Base-by-base conservation (phyloP, 352 stramenopile genomes). In the Pelagophyceae sp. region DNA sequence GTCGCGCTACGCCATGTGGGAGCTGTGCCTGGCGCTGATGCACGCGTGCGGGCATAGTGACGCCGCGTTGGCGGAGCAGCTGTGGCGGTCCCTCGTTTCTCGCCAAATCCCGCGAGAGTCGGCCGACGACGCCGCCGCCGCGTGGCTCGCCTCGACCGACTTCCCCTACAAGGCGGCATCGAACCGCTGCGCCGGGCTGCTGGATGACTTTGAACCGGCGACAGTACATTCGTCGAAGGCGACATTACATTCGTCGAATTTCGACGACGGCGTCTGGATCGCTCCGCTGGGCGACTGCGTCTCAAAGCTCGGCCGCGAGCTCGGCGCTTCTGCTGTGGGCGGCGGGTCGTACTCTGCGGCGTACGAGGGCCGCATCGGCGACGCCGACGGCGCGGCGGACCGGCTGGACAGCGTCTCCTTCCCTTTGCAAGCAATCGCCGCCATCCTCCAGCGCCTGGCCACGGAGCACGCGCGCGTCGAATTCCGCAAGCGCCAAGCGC, bases 211-310 rank as follows among this genome's bases (percentile, higher is more conserved):
- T n/a, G 45, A 54, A 11, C 11, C 45, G 11, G 45, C 45, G 45
- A n/a, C n/a, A n/a, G n/a, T n/a, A n/a, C n/a, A n/a, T n/a, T n/a
- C n/a, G n/a, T n/a, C n/a, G n/a, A n/a, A n/a, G n/a, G n/a, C n/a
- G n/a, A n/a, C n/a, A n/a, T n/a, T n/a, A n/a, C n/a, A n/a, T n/a
- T 54, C 45, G 11, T 54, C 45, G 11, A 54, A 11, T 11, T 74
- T 74, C 38, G 67, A 74, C 5, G 67, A 51, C 38, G 33, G 67
- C 67, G 33, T 23, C 0, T 74, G 67, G 67, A 31, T 51, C 17
- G 17, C 1, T 20, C 67, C 67, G 3, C 38, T 74, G 15, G 0
- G 33, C 11, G 35, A 74, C 38, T 2, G 11, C 35, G 67, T 74
- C 67, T 51, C 67, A 19, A 11, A 6, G 20, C 67, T 74, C 6